phyloP scores from a whole-genome alignment of 768 basidiomycete genomes.

The Hygrocybe coccinea region DNA sequence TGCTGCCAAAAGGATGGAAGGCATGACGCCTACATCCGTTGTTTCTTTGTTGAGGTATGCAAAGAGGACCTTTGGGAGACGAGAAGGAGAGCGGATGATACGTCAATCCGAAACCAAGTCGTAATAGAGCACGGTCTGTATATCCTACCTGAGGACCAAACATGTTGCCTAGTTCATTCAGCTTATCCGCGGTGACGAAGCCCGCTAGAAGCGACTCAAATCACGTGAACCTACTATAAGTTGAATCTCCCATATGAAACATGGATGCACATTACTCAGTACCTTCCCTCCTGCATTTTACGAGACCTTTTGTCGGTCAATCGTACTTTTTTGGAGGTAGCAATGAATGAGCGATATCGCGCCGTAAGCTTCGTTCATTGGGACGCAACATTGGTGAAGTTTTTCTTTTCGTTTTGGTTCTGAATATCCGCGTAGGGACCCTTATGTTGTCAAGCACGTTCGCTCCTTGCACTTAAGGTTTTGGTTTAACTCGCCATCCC shows the following conservation, averaged over 20 bases:
- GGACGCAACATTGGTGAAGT: not conserved
- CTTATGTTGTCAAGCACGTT: not conserved
- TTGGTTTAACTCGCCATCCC: not conserved
- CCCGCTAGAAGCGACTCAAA: too few species aligned
- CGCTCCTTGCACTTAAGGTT: not conserved
- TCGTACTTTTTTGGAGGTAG: not conserved
- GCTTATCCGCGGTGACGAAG: too few species aligned
- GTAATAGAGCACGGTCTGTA: too few species aligned
- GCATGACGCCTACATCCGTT: slow-evolving; percentile 81
- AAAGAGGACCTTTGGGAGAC: slow-evolving; percentile 30
- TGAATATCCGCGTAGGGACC: not conserved
- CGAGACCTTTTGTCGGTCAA: not conserved
- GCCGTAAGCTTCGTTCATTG: not conserved
- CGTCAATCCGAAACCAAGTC: too few species aligned
- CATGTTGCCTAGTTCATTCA: too few species aligned
- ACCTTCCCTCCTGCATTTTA: not conserved
- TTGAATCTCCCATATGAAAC: not conserved
- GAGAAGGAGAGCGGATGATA: too few species aligned
- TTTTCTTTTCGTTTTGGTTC: not conserved
- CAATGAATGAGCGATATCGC: not conserved
- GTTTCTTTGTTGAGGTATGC: slow-evolving; percentile 65
- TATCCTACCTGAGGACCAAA: too few species aligned
- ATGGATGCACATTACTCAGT: not conserved
- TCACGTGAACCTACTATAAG: too few species aligned
- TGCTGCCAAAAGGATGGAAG: slow-evolving; percentile 90